These are phyloP conservation scores for Umbelopsis sp. DNA, from an alignment of 192 early-diverging fungal species.

Conservation along the genomic window DNA sequence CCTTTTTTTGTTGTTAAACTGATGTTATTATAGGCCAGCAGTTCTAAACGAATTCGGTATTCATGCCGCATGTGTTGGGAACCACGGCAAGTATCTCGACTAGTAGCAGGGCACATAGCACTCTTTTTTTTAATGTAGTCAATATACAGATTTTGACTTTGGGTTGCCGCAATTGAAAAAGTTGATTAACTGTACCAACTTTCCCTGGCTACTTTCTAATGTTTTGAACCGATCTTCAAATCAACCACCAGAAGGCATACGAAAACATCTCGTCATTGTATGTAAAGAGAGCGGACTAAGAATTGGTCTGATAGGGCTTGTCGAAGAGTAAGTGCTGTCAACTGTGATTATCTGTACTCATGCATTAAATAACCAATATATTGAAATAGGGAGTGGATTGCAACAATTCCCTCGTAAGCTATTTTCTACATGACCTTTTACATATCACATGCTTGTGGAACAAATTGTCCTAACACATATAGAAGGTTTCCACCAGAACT, in stretches of 20 bases:
- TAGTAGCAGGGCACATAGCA: too few species aligned
- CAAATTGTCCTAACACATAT: background rate
- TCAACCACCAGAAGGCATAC: constrained; percentile 33
- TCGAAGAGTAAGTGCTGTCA: constrained; percentile 55
- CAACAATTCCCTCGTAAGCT: constrained; percentile 58
- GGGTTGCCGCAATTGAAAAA: constrained; percentile 56
- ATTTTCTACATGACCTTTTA: background rate
- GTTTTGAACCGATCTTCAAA: constrained; percentile 50
- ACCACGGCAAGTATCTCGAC: constrained; percentile 50
- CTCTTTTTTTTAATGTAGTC: too few species aligned
- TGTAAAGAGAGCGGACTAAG: constrained; percentile 43
- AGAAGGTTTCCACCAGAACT: constrained; percentile 56
- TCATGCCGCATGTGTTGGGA: constrained; percentile 64
- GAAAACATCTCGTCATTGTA: constrained; percentile 50
- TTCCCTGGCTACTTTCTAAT: constrained; percentile 76
- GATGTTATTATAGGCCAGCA: constrained; percentile 36
- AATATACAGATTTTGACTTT: constrained; percentile 61
- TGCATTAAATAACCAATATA: background rate
- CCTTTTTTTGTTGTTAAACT: background rate
- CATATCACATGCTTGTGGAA: background rate
- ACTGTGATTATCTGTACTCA: background rate
- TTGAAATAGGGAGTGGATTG: constrained; percentile 60
- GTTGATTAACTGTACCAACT: constrained; percentile 56
- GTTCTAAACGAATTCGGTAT: constrained; percentile 62
- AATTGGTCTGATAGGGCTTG: constrained; percentile 71